phyloP scores from a whole-genome alignment of 1,139 yeast genomes.

The Kazachstania sp. region DNA sequence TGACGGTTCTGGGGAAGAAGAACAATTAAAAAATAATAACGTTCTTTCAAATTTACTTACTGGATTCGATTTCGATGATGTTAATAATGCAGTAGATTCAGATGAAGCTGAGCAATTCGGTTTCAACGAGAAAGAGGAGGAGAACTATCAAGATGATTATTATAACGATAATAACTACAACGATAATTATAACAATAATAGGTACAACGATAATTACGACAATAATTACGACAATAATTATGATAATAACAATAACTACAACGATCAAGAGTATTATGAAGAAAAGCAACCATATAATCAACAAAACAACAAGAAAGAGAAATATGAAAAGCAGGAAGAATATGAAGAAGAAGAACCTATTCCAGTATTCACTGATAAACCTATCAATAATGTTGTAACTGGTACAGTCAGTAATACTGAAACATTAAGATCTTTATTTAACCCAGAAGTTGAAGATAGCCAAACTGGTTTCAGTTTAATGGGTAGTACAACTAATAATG shows the following conservation, averaged over 20 bases:
- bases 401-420: slow-evolving; percentile 43
- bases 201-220: slow-evolving; percentile 1
- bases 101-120: slow-evolving; percentile 36
- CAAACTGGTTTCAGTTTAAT: slow-evolving; percentile 27
- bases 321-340: slow-evolving; percentile 31
- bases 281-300: slow-evolving; percentile 14
- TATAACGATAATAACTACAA: slow-evolving; percentile 24
- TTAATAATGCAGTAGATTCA: slow-evolving; percentile 46
- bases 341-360: slow-evolving; percentile 39
- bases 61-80: slow-evolving; percentile 53
- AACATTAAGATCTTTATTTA: slow-evolving; percentile 55
- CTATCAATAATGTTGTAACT: slow-evolving; percentile 9
- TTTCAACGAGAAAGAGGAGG: slow-evolving; percentile 34
- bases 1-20: slow-evolving; percentile 23
- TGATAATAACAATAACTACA: slow-evolving; percentile 1
- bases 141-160: slow-evolving; percentile 28
- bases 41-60: slow-evolving; percentile 47
- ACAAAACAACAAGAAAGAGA: slow-evolving; percentile 5
- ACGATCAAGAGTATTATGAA: slow-evolving; percentile 5
- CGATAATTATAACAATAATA: slow-evolving; percentile 8
- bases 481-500: slow-evolving; percentile 27
- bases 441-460: slow-evolving; percentile 32
- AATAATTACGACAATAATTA: background rate
- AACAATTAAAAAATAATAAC: slow-evolving; percentile 36
- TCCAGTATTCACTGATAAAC: slow-evolving; percentile 41